Evolutionary conservation across 352 stramenopile species (phyloP).

Genomic region (Discostella stelligera): DNA sequence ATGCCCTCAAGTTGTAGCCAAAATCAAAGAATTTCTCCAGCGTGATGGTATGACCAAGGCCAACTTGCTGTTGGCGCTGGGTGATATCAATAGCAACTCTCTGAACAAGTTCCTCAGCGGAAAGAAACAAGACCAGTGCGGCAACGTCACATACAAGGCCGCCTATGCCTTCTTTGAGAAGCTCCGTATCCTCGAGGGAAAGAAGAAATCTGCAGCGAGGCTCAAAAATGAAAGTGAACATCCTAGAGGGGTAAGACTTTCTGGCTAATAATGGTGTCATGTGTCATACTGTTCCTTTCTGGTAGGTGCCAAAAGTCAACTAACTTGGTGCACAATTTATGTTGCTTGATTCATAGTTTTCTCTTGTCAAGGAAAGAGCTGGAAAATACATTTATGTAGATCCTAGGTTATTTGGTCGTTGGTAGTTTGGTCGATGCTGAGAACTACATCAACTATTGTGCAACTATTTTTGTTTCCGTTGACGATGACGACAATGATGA

Average conservation of each 20-base stretch:
- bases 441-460: no score
- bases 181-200: conserved; percentile 42
- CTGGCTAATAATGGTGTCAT: neutral
- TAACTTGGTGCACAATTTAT: no score
- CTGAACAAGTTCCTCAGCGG: conserved; percentile 34
- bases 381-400: no score
- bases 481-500: no score
- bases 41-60: conserved; percentile 43
- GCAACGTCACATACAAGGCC: conserved; percentile 36
- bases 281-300: neutral
- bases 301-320: neutral
- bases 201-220: conserved; percentile 32
- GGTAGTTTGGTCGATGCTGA: no score
- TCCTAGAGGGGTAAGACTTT: conserved; percentile 11
- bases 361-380: conserved; percentile 2
- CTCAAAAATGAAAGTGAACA: conserved; percentile 40
- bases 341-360: neutral
- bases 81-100: conserved; percentile 39
- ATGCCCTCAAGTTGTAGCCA: conserved; percentile 43
- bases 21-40: conserved; percentile 44
- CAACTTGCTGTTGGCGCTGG: conserved; percentile 21
- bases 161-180: conserved; percentile 58
- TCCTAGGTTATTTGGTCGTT: no score
- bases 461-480: no score
- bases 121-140: conserved; percentile 53